phyloP scores from a whole-genome alignment of 139 green algal species.

The Coelastrella sp. region DNA sequence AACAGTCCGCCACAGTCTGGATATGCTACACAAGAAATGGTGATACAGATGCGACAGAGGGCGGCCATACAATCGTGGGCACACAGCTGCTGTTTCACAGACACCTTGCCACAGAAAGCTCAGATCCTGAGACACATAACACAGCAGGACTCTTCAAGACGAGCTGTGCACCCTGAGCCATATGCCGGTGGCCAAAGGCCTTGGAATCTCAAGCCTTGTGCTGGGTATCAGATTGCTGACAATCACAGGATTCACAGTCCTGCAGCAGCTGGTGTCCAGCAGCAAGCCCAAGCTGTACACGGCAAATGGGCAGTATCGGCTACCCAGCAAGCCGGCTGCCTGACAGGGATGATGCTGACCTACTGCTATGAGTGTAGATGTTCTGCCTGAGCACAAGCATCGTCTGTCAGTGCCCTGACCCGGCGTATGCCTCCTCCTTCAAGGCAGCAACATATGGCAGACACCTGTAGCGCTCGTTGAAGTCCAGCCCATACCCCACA shows the following conservation, averaged over 20 bases:
- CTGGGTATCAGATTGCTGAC: not conserved
- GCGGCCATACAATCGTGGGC: no score
- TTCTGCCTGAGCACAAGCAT: not conserved
- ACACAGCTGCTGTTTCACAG: no score
- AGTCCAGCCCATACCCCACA: conserved; percentile 96
- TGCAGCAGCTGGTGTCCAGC: no score
- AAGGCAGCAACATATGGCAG: conserved; percentile 89
- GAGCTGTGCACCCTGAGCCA: not conserved
- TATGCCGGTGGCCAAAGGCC: not conserved
- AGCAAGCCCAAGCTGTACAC: no score
- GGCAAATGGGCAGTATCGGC: no score
- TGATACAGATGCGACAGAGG: no score
- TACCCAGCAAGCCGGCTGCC: not conserved
- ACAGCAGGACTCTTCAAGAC: not conserved
- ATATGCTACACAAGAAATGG: no score
- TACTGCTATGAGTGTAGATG: not conserved
- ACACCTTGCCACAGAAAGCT: no score
- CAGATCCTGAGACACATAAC: not conserved
- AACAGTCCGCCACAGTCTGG: no score
- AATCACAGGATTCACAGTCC: not conserved
- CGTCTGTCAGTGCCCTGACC: not conserved
- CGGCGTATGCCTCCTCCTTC: conserved; percentile 66
- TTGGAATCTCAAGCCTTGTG: no score
- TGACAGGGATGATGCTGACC: not conserved
- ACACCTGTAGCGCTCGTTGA: conserved; percentile 78